Base-by-base conservation (phyloP, 495 filamentous ascomycete genomes). In the Talaromyces nanjingensis region DNA sequence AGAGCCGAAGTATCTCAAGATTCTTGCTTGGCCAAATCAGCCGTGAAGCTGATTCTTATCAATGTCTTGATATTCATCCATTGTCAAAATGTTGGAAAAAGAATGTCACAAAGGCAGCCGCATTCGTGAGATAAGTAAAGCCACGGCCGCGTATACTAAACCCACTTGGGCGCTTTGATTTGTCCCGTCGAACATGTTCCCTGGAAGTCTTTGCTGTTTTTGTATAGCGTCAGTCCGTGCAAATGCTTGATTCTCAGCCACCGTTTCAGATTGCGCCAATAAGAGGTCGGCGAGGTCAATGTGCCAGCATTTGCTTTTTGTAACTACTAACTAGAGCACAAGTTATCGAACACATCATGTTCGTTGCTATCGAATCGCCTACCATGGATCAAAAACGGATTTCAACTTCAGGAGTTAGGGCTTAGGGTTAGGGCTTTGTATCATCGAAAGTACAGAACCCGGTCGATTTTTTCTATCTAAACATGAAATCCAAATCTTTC, bases 171-270 rank as follows among this genome's bases (percentile, higher is more conserved):
- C 37, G 37, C 14, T 42, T 12, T 42, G 37, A 42, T 42, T 42
- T 42, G 37, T 42, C 14, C 37, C 14, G 37, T 42, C 14, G 37
- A 42, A 4, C 14, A 16, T 42, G 37, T 16, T 42, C 37, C 37
- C 14, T 42, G 37, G 14, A 6, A 42, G 37, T 14, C 37, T 42
- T 42, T 42, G 37, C 37, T 42, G 14, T 16, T 42, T 42, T n/a
- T 42, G 37, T 42, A 42, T 16, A 42, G 37, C 37, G 12, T 9
- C 37, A 29, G 53, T 27, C 27, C 11, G 27, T 56, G 45, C 45
- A 22, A 56, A 56, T 56, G 53, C 53, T 56, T 56, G 53, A 27
- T 56, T 56, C n/a, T 29, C 53, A 56, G 53, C 27, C 53, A 56
- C 22, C 12, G 27, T 25, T 27, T 27, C 53, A 56, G 12, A 56